These are phyloP conservation scores for Hortaea werneckii DNA, from an alignment of 2,329 filamentous ascomycete species.

Conservation along the genomic window DNA sequence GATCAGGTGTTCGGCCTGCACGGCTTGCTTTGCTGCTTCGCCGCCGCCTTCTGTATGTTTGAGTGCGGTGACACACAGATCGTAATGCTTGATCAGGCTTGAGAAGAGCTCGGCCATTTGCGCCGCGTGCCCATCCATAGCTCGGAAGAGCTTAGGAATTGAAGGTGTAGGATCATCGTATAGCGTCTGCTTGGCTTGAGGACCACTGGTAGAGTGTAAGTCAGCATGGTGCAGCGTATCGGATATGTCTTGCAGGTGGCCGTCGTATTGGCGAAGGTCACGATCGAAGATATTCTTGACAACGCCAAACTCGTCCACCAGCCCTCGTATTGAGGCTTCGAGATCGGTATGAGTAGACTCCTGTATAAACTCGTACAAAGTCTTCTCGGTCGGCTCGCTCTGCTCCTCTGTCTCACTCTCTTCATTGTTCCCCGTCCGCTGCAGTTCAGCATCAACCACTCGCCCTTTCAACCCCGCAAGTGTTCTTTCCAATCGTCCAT, in stretches of 20 bases:
- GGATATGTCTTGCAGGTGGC: constrained; percentile 54
- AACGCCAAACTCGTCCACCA: constrained; percentile 61
- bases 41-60: constrained; percentile 66
- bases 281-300: constrained; percentile 48
- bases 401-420: constrained; percentile 2
- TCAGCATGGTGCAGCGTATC: constrained; percentile 5
- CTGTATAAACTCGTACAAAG: constrained; percentile 66
- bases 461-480: constrained; percentile 56
- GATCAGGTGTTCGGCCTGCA: constrained; percentile 26
- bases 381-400: constrained; percentile 35
- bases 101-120: constrained; percentile 73
- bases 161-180: constrained; percentile 21
- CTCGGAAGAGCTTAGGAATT: constrained; percentile 38
- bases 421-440: constrained; percentile 33
- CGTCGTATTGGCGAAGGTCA: constrained; percentile 58
- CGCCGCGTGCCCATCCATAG: constrained; percentile 63
- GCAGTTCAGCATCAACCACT: constrained; percentile 53
- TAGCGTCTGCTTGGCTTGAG: constrained; percentile 21
- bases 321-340: constrained; percentile 55
- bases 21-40: constrained; percentile 33
- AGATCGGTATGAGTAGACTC: constrained; percentile 58
- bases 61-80: constrained; percentile 83
- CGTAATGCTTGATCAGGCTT: constrained; percentile 77
- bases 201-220: constrained; percentile 5
- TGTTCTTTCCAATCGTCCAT: constrained; percentile 54